Evolutionary conservation across 352 stramenopile genomes (phyloP).

Genomic region (Phytophthora uliginosa): DNA sequence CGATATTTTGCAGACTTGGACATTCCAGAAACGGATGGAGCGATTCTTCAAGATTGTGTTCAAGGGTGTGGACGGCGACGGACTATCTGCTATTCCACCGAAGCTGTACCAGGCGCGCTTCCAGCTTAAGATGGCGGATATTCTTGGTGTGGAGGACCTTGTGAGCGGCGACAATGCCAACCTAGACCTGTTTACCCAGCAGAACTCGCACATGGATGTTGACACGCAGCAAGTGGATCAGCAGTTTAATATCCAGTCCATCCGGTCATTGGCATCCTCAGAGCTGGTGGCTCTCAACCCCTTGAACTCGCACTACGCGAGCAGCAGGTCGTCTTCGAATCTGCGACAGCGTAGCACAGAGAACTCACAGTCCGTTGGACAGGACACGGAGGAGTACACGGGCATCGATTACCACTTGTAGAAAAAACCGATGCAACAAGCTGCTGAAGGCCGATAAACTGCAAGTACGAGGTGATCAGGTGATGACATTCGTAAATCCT

Average conservation of each 20-base stretch:
- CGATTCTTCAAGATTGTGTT: conserved; percentile 91
- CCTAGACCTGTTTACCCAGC: conserved; percentile 80
- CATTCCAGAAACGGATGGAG: conserved; percentile 88
- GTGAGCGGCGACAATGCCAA: conserved; percentile 52
- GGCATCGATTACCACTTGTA: conserved; percentile 91
- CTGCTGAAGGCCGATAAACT: not conserved
- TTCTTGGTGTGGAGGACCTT: conserved; percentile 84
- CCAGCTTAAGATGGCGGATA: conserved; percentile 89
- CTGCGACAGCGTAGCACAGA: conserved; percentile 70
- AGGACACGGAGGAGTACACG: conserved; percentile 86
- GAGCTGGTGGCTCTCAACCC: conserved; percentile 71
- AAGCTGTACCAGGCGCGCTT: conserved; percentile 90
- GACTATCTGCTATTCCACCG: conserved; percentile 86
- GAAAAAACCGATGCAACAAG: conserved; percentile 13
- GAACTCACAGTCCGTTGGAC: conserved; percentile 73
- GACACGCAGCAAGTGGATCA: conserved; percentile 73
- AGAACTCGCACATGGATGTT: conserved; percentile 92
- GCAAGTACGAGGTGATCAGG: not conserved
- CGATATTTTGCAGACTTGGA: conserved; percentile 94
- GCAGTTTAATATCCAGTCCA: conserved; percentile 69
- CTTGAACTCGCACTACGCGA: conserved; percentile 74
- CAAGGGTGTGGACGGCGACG: conserved; percentile 80
- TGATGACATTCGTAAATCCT: not conserved
- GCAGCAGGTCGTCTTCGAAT: conserved; percentile 59
- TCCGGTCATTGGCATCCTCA: conserved; percentile 72